phyloP scores from a whole-genome alignment of 2,329 filamentous ascomycete genomes.

The Fusarium tjaetaba region DNA sequence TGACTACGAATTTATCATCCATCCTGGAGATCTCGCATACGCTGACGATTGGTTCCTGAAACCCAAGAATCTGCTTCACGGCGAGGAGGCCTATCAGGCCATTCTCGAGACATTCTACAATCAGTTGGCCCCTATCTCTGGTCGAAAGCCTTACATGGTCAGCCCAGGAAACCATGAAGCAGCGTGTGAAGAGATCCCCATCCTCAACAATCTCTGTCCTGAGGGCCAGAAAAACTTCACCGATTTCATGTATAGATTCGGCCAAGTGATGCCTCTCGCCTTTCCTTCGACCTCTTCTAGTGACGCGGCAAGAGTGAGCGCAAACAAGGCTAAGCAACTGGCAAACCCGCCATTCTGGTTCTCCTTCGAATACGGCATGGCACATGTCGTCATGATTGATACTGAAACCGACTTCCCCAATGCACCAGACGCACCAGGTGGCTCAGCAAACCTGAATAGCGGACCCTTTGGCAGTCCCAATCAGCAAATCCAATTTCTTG shows the following conservation, averaged over 20 bases:
- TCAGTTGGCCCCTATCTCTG: conserved; percentile 6
- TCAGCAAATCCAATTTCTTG: conserved; percentile 19
- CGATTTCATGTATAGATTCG: conserved; percentile 25
- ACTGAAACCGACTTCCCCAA: conserved; percentile 51
- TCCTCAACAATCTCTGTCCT: conserved; percentile 13
- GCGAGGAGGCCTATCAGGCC: conserved; percentile 17
- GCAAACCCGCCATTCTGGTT: conserved; percentile 39
- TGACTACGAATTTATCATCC: conserved; percentile 26
- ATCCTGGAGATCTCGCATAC: conserved; percentile 11
- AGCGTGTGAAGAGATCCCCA: conserved; percentile 14
- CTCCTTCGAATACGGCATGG: conserved; percentile 43
- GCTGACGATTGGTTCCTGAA: conserved; percentile 21
- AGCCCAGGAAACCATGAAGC: conserved; percentile 21
- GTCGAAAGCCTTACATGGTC: conserved; percentile 25
- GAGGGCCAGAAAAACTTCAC: conserved; percentile 28
- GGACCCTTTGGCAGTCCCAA: conserved; percentile 11
- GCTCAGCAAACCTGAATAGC: conserved; percentile 17
- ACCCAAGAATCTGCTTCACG: conserved; percentile 16
- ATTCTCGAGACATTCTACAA: conserved; percentile 19
- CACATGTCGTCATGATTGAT: conserved; percentile 48
- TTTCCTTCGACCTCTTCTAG: conserved; percentile 10
- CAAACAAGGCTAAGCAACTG: conserved; percentile 27
- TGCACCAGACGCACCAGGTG: conserved; percentile 17
- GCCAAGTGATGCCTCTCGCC: not conserved
- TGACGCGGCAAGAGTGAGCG: conserved; percentile 7